Evolutionary conservation across 2,329 filamentous ascomycete genomes (phyloP), one percentile per base, ranked within the genome.

Genomic region (Xylariales sp.): DNA sequence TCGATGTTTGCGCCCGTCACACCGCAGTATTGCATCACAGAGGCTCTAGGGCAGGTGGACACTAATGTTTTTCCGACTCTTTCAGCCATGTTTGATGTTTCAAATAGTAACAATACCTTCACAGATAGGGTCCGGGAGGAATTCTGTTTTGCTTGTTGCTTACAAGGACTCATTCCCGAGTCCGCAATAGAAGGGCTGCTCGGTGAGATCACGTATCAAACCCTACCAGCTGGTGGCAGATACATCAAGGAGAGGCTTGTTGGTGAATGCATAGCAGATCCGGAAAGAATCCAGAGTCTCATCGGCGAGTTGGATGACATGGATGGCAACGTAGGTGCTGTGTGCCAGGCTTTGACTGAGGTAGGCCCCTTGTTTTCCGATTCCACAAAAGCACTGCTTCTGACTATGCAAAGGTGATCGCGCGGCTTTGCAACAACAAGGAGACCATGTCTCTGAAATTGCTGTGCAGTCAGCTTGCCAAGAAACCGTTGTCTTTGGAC

Each of bases 241-340:
- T 88, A 88, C 52, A 73, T 77, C 34, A 93, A 91, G 60, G 86
- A 93, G 20, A 76, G 81, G 21, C 69, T 98, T 10, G 77, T 95
- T 0, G 74, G 80, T 36, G 83, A 93, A 56, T 95, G 89, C 48
- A 75, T 84, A 35, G 75, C 78, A 9, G 88, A 94, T 50, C 78
- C 82, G 1, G 85, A 88, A 46, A 80, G 82, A 48, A 80, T 86
- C 1, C 85, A 89, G 50, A 77, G 82, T 31, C 71, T 95, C 22
- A 79, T 96, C 29, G 78, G 82, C 28, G 88, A 95, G 53, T 71
- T 98, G 18, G 88, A 95, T 43, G 84, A 84, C 38, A 89, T 93
- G 75, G 88, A 95, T 54, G 91, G 91, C 1, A 96, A 96, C 60
- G 88, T 88, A 3, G 88, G 87, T 2, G 88, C 88, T 2, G 87